Evolutionary conservation across 768 basidiomycete species (phyloP).

Genomic region (Leccinum uliginosum): DNA sequence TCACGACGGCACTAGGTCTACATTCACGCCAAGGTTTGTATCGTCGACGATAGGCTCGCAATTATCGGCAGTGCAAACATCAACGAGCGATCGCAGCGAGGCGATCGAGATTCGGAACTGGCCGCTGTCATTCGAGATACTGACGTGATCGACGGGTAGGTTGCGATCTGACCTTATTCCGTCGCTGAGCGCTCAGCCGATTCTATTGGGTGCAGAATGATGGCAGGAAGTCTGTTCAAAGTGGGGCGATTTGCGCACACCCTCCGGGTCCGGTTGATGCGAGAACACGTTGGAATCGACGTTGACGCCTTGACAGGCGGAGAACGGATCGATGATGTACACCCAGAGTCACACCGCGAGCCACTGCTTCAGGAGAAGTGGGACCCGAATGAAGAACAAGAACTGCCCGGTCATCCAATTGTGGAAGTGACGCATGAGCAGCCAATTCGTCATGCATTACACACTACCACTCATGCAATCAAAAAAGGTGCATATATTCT

Average conservation of each 20-base stretch:
- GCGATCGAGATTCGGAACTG: conserved; percentile 95
- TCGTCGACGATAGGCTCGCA: conserved; percentile 91
- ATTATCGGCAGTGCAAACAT: conserved; percentile 98
- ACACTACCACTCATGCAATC: conserved; percentile 36
- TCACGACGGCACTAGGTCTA: conserved; percentile 55
- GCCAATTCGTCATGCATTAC: conserved; percentile 30
- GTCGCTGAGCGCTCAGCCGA: not conserved
- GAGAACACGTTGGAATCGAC: conserved; percentile 93
- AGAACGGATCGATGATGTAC: conserved; percentile 46
- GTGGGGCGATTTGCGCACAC: conserved; percentile 97
- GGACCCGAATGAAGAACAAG: conserved; percentile 74
- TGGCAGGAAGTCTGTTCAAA: conserved; percentile 93
- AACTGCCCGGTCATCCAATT: conserved; percentile 38
- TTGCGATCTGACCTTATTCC: conserved; percentile 3
- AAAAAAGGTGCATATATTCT: conserved; percentile 46
- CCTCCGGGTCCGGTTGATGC: conserved; percentile 89
- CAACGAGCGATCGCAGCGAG: conserved; percentile 93
- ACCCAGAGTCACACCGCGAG: conserved; percentile 40
- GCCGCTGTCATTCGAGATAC: conserved; percentile 93
- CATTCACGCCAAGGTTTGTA: conserved; percentile 68
- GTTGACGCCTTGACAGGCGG: conserved; percentile 85
- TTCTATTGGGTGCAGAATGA: conserved; percentile 48
- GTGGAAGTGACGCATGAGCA: conserved; percentile 39
- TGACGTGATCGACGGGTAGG: conserved; percentile 90
- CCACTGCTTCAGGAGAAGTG: conserved; percentile 48